Evolutionary conservation across 169 alveolate species (phyloP), one percentile per base, ranked within the genome.

Genomic region (Eimeria sp.): DNA sequence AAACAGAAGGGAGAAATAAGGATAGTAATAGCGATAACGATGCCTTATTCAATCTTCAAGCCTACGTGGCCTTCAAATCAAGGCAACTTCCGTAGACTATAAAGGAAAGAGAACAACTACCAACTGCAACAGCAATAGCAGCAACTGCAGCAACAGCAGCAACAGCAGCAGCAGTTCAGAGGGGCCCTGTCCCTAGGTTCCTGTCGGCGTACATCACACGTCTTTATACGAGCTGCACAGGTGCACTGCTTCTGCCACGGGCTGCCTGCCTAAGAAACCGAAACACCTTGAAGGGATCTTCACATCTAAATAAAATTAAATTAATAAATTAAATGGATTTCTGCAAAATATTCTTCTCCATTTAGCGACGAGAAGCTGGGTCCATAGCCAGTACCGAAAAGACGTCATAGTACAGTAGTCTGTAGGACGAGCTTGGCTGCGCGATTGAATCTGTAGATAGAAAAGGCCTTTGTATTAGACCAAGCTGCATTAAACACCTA

Each of bases 221-320:
- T 43, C 49, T 43, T n/a, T n/a, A n/a, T 56, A 11, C 25, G 62
- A 56, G 54, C 54, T 6, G 80, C 80, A 71, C 80, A 71, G 80
- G 80, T 71, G 80, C 80, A 10, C 77, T 71, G 54, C 80, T 71
- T 71, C 80, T 71, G 80, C 37, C 49, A 16, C n/a, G 80, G 80
- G 77, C 27, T 71, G 43, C 54, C n/a, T 8, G 80, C 25, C 3
- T 18, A 71, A 71, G 54, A 71, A 56, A 56, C 62, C 20, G 62
- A 71, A 37, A 49, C 80, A 0, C 25, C 80, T 37, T 33, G 27
- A 10, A 4, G n/a, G 3, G 20, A 71, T 33, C 37, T 33, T 9
- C 80, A 71, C n/a, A 33, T 33, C 80, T 30, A 14, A 33, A 71
- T 71, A 71, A 6, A 71, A 23, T 71, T 16, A 71, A 71, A 33